Evolutionary conservation across 2,329 filamentous ascomycete genomes (phyloP), one percentile per base, ranked within the genome.

Genomic region (Diaporthe nobilis): DNA sequence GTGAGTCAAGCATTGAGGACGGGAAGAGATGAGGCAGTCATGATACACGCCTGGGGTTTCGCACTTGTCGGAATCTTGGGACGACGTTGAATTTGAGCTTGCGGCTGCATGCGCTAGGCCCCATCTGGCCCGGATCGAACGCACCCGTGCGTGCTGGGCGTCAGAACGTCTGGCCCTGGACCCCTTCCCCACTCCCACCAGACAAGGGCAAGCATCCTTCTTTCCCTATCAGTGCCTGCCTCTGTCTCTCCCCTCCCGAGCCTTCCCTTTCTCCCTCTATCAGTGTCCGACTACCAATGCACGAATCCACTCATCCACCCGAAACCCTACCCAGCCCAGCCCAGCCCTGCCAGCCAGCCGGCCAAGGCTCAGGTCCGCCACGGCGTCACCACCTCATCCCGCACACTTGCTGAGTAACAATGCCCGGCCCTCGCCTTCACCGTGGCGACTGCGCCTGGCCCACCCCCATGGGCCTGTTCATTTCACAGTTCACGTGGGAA

Each of bases 31-130:
- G 83, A 84, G 79, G 82, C 83, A 84, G 65, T 78, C 75, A 77
- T 84, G 82, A 79, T 79, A 84, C 83, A 80, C 71, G 73, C 79
- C 78, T 75, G 73, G 8, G 72, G 82, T 84, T 84, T 84, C 82
- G 82, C 73, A 74, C 57, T 70, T 74, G 70, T 67, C 67, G 57
- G 60, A 67, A 70, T 57, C 44, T 37, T 60, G 42, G 71, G 71
- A 44, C 53, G 76, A 74, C 76, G 75, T 76, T 77, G 77, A 76
- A 76, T 76, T 77, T 77, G 68, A 76, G 72, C 73, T 53, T 71
- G 76, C 39, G 73, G 76, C 76, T 77, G 68, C 39, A 7, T 15
- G 22, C 39, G 65, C 73, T 73, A 73, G 49, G 37, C 73, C 63
- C 47, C 12, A 49, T 44, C 1, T 42, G 61, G 76, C 37, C 22